These are phyloP conservation scores for Alternaria ventricosa DNA, from an alignment of 2,329 filamentous ascomycete genomes.

Conservation along the genomic window DNA sequence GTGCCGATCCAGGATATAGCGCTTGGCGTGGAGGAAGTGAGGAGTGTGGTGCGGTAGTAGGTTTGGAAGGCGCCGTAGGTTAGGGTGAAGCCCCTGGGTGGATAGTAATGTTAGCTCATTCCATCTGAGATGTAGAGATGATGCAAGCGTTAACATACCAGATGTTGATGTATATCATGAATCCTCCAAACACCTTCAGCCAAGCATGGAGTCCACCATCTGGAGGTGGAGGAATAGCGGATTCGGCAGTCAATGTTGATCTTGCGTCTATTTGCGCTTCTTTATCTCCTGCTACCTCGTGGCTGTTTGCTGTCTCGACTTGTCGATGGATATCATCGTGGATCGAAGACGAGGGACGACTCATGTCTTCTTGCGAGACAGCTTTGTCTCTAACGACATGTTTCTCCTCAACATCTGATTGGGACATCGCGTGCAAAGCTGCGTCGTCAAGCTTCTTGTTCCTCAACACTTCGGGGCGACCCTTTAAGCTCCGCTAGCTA, in stretches of 20 bases:
- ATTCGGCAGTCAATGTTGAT: constrained; percentile 29
- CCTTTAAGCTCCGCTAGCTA: not conserved
- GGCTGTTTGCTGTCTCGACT: constrained; percentile 2
- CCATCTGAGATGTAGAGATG: not conserved
- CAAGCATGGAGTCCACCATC: constrained; percentile 49
- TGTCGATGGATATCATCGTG: not conserved
- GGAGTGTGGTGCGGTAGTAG: constrained; percentile 53
- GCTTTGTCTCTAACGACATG: constrained; percentile 16
- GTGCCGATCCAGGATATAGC: constrained; percentile 57
- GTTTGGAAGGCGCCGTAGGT: constrained; percentile 54
- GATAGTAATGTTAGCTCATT: not conserved
- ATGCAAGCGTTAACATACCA: constrained; percentile 29
- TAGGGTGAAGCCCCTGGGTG: constrained; percentile 50
- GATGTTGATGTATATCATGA: constrained; percentile 49
- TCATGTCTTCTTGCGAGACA: constrained; percentile 23
- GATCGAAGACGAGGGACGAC: constrained; percentile 16
- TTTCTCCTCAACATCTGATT: constrained; percentile 23
- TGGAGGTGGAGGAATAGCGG: constrained; percentile 40
- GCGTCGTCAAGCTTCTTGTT: not conserved
- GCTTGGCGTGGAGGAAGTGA: constrained; percentile 43
- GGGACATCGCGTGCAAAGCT: constrained; percentile 15
- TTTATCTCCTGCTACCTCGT: constrained; percentile 11
- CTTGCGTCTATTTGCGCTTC: constrained; percentile 28
- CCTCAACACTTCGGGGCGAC: not conserved
- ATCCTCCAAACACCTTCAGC: constrained; percentile 49